Evolutionary conservation across 2,329 filamentous ascomycete genomes (phyloP).

Genomic region (Sporothrix inflata): DNA sequence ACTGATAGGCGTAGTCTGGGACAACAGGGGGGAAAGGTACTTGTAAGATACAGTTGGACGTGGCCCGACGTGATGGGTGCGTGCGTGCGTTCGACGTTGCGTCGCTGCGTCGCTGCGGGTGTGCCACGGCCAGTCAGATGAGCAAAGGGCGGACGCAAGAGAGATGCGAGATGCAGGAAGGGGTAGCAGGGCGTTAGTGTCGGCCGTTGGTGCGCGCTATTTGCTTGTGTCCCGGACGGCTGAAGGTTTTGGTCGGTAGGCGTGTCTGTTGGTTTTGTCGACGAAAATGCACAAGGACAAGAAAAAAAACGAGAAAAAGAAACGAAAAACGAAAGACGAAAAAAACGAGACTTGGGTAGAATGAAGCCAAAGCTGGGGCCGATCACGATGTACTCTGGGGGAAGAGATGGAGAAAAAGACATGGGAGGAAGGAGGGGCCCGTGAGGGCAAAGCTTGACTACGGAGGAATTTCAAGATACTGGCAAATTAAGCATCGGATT

Average conservation of each 20-base stretch:
- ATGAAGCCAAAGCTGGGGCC: neutral
- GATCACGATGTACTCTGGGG: constrained; percentile 10
- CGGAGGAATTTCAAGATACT: neutral
- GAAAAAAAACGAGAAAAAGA: neutral
- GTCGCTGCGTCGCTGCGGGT: neutral
- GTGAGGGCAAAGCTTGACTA: constrained; percentile 3
- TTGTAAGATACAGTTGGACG: neutral
- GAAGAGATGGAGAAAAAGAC: neutral
- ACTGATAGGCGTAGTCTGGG: neutral
- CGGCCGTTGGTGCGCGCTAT: neutral
- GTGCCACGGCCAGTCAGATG: constrained; percentile 20
- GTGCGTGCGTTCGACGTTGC: constrained; percentile 3
- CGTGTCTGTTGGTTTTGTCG: neutral
- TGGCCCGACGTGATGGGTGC: constrained; percentile 20
- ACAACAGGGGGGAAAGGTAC: neutral
- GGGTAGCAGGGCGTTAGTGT: neutral
- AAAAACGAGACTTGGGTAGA: neutral
- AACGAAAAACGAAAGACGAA: neutral
- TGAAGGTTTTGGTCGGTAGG: neutral
- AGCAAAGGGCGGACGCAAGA: neutral
- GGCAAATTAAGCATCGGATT: constrained; percentile 11
- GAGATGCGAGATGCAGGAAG: neutral
- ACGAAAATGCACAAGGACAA: neutral
- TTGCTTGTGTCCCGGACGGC: neutral
- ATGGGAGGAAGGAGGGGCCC: neutral